These are phyloP conservation scores for Pleurotus pulmonarius DNA, from an alignment of 768 basidiomycete genomes.

Conservation along the genomic window DNA sequence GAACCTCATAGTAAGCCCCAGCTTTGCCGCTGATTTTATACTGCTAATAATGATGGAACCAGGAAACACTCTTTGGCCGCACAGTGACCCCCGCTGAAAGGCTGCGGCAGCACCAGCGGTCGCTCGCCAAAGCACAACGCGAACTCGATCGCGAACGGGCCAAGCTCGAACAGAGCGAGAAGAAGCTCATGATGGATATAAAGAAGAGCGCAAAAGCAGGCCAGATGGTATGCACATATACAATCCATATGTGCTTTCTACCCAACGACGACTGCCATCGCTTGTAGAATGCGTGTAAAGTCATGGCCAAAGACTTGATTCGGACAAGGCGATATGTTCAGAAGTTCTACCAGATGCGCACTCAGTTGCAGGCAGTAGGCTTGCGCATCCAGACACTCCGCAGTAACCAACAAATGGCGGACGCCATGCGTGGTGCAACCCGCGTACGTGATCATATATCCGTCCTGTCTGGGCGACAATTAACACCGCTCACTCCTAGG, in stretches of 20 bases:
- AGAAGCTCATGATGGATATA: constrained; percentile 93
- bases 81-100: constrained; percentile 95
- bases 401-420: constrained; percentile 99
- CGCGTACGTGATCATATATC: constrained; percentile 52
- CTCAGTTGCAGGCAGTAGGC: constrained; percentile 94
- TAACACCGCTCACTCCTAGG: constrained; percentile 44
- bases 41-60: constrained; percentile 12
- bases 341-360: constrained; percentile 99
- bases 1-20: constrained; percentile 70
- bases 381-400: constrained; percentile 93
- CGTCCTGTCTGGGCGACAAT: constrained; percentile 2
- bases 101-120: constrained; percentile 93
- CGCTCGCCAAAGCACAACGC: constrained; percentile 94
- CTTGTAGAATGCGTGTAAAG: constrained; percentile 91
- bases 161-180: constrained; percentile 95
- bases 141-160: constrained; percentile 94
- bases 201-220: constrained; percentile 95
- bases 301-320: constrained; percentile 98
- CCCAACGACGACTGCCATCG: not conserved
- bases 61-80: constrained; percentile 96
- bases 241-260: not conserved
- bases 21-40: not conserved
- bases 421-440: constrained; percentile 98
- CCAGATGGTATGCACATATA: constrained; percentile 67
- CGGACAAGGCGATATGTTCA: constrained; percentile 93